Evolutionary conservation across 139 green algal species (phyloP).

Genomic region (Penium margaritaceum): DNA sequence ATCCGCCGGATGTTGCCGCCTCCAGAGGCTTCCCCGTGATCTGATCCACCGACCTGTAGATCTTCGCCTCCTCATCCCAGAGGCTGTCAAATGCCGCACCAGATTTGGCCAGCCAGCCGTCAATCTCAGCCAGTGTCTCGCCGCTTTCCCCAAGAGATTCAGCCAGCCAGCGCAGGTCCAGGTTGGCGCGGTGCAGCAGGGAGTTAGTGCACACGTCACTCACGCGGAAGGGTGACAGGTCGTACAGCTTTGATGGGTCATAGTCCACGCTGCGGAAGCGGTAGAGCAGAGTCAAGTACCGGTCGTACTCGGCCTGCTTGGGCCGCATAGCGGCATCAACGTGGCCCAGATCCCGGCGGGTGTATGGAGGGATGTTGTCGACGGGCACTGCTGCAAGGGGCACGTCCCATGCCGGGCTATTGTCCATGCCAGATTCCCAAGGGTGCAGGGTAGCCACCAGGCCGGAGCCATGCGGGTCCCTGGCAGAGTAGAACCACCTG

Average conservation of each 20-base stretch:
- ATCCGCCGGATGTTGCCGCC: constrained; percentile 21
- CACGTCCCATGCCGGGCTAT: constrained; percentile 33
- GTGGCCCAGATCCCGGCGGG: constrained; percentile 27
- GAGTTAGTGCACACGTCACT: constrained; percentile 39
- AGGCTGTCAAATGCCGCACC: constrained; percentile 7
- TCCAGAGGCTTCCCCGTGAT: constrained; percentile 11
- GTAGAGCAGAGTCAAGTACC: constrained; percentile 39
- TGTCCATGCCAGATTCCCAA: constrained; percentile 43
- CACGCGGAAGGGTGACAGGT: constrained; percentile 36
- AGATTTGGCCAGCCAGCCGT: constrained; percentile 10
- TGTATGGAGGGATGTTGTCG: constrained; percentile 34
- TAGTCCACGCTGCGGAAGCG: constrained; percentile 29
- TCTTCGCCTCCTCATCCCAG: constrained; percentile 17
- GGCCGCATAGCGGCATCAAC: constrained; percentile 27
- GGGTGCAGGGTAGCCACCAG: constrained; percentile 39
- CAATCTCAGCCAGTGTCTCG: constrained; percentile 19
- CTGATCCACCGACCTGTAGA: constrained; percentile 26
- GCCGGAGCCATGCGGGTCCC: constrained; percentile 11
- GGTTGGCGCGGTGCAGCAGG: constrained; percentile 26
- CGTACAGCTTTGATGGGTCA: constrained; percentile 11
- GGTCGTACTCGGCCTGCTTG: constrained; percentile 35
- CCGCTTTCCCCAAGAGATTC: background rate
- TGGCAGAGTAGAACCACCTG: constrained; percentile 25
- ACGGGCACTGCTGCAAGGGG: constrained; percentile 17
- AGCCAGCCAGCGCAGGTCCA: constrained; percentile 35